These are phyloP conservation scores for Diaporthe eres DNA, from an alignment of 2,329 filamentous ascomycete genomes.

Conservation along the genomic window DNA sequence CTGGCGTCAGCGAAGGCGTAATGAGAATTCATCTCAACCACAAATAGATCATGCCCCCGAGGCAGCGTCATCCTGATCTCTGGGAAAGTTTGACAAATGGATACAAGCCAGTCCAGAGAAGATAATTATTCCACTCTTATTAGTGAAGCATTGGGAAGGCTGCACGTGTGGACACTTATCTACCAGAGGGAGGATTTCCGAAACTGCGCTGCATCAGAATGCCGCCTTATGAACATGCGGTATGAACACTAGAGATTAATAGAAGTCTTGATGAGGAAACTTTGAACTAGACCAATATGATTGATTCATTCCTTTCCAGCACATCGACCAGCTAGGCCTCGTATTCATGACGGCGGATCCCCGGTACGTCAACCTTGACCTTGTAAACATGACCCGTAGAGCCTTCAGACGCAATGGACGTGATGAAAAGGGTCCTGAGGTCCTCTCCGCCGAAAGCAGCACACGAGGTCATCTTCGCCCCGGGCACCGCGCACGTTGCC, in stretches of 20 bases:
- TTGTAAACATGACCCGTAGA: slow-evolving; percentile 42
- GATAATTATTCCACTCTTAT: no score
- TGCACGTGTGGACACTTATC: not conserved
- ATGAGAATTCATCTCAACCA: no score
- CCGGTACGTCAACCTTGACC: slow-evolving; percentile 37
- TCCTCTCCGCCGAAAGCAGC: slow-evolving; percentile 40
- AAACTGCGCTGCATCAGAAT: not conserved
- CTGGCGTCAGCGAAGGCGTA: not conserved
- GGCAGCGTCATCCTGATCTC: not conserved
- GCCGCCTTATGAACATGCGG: not conserved
- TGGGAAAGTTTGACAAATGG: no score
- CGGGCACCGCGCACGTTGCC: slow-evolving; percentile 36
- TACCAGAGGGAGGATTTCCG: not conserved
- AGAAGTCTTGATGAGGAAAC: no score
- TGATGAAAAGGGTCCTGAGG: slow-evolving; percentile 41
- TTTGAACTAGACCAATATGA: not conserved
- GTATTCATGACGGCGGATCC: slow-evolving; percentile 29
- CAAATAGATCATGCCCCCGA: not conserved
- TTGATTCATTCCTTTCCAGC: no score
- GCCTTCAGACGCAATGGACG: slow-evolving; percentile 40
- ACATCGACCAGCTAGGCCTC: not conserved
- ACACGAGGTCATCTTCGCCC: slow-evolving; percentile 42
- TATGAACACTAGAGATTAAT: not conserved
- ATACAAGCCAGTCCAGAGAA: not conserved
- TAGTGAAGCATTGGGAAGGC: no score